Evolutionary conservation across 352 stramenopile species (phyloP), one percentile per base, ranked within the genome.

Genomic region (Phytophthora citrophthora): DNA sequence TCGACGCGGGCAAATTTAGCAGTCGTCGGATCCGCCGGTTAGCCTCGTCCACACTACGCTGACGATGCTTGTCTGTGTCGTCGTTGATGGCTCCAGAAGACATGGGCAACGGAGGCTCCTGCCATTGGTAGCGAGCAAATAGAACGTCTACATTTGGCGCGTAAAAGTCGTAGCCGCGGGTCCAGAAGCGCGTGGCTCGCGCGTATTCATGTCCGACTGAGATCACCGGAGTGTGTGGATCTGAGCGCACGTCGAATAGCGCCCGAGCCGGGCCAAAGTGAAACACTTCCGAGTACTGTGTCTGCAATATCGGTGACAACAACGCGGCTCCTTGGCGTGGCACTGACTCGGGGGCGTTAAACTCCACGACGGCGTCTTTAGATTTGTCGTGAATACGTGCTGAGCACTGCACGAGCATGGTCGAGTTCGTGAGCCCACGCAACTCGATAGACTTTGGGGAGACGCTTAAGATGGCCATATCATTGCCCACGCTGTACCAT

Each of bases 91-190:
- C 20, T 12, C 60, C 51, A 43, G 50, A 57, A 45, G 48, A n/a
- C 31, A 67, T 58, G 0, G 73, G 66, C 0, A 75, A 27, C 8
- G 67, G 62, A 29, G 62, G 54, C 26, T 85, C 62, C 5, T 81
- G 75, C 61, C 72, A 82, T 15, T 76, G 70, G 61, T 95, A 94
- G 29, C 66, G 72, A 59, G 72, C 81, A 54, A 86, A 92, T 3
- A 93, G 46, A n/a, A 84, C 57, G 70, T 89, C 78, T 15, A 79
- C 47, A 16, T 79, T 77, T 6, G 85, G 88, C 16, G 88, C 68
- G 64, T 96, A 96, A 43, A 96, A 95, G 39, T 96, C 88, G 69
- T 90, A 95, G 26, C 86, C 88, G 15, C 74, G 70, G 26, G 88
- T 96, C 88, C 88, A 96, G 61, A 94, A 96, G 24, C 88, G 85